Percentiles rank a stretch among this genome's conserved stretches.
phyloP scores from a whole-genome alignment of 768 basidiomycete species.

The Leccinum truebloodii region DNA sequence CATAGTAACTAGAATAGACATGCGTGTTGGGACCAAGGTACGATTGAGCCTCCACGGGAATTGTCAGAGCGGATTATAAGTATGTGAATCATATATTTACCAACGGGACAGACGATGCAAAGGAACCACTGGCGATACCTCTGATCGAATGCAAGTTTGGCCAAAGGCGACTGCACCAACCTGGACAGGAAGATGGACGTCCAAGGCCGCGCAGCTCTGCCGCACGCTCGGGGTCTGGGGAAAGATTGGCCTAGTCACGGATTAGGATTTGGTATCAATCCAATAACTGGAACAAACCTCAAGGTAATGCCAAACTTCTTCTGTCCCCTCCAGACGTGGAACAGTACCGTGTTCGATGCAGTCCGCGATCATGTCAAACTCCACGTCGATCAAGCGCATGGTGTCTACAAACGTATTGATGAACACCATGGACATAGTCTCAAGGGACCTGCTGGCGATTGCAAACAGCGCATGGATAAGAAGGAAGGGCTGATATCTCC shows the following conservation, averaged over 20 bases:
- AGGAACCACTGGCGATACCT: not conserved
- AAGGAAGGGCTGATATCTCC: not conserved
- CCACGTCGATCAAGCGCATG: not conserved
- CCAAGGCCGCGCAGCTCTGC: not conserved
- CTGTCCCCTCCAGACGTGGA: not conserved
- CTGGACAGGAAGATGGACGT: not conserved
- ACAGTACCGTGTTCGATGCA: not conserved
- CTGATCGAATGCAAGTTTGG: not conserved
- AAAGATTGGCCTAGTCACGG: not conserved
- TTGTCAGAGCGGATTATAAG: not conserved
- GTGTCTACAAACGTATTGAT: not conserved
- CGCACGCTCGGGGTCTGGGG: not conserved
- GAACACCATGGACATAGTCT: not conserved
- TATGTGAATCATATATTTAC: not conserved
- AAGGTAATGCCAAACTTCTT: not conserved
- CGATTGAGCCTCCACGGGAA: not conserved
- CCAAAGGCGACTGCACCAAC: not conserved
- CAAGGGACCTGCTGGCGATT: not conserved
- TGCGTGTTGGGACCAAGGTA: not conserved
- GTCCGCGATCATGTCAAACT: not conserved
- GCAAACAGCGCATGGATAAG: not conserved
- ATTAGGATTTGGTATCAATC: not conserved
- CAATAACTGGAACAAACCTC: not conserved
- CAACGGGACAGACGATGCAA: not conserved
- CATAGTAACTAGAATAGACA: not conserved